Evolutionary conservation across 2,329 filamentous ascomycete species (phyloP).

Genomic region (Apiospora arundinis): DNA sequence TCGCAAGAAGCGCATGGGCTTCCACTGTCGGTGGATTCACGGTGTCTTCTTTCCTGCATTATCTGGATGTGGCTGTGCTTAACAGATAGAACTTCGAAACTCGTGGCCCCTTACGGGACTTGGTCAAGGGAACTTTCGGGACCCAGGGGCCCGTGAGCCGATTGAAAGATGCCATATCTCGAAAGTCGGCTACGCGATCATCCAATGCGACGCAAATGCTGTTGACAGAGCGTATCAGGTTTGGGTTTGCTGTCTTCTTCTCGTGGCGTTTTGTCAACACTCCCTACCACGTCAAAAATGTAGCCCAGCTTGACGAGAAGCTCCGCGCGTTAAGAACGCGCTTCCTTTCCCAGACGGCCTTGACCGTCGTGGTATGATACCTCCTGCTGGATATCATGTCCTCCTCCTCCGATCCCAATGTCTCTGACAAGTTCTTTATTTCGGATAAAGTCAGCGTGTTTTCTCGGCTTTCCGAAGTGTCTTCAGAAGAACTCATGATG

Average conservation of each 20-base stretch:
- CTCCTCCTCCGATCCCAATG: neutral
- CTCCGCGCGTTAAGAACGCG: neutral
- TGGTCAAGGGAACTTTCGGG: neutral
- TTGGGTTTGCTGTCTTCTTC: slow-evolving; percentile 25
- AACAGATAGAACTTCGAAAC: neutral
- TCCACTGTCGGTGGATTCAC: slow-evolving; percentile 24
- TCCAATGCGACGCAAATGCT: neutral
- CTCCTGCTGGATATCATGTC: neutral
- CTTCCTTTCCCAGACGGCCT: neutral
- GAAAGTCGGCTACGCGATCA: neutral
- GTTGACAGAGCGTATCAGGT: slow-evolving; percentile 19
- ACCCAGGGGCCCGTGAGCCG: neutral
- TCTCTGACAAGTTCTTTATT: neutral
- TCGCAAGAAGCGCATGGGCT: slow-evolving; percentile 24
- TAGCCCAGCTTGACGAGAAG: slow-evolving; percentile 1
- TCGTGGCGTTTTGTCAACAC: slow-evolving; percentile 27
- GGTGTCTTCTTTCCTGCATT: neutral
- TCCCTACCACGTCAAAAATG: slow-evolving; percentile 21
- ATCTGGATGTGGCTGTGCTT: neutral
- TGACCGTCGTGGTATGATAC: neutral
- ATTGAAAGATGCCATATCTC: neutral
- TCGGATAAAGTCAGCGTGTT: neutral
- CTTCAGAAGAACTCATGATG: slow-evolving; percentile 8
- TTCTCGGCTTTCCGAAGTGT: neutral
- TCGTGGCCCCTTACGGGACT: neutral